A percentile compares a stretch with the other conserved stretches of the same genome.
Evolutionary conservation across 1,139 yeast species (phyloP).

Genomic region (Spathaspora sp.): DNA sequence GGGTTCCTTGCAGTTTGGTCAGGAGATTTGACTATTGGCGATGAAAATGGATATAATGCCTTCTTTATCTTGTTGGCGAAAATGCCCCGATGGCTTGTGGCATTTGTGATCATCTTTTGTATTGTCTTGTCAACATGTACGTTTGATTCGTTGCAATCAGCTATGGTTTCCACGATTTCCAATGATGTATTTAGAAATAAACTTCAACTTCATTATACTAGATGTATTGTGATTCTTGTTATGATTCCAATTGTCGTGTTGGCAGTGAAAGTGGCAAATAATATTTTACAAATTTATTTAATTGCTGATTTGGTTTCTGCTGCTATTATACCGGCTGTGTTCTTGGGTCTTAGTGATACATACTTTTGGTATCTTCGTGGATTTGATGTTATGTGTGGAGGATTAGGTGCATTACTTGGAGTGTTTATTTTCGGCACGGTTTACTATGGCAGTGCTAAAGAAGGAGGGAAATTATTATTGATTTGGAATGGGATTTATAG

Average conservation of each 20-base stretch:
- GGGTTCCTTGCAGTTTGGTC: constrained; percentile 93
- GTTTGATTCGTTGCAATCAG: constrained; percentile 86
- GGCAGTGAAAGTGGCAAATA: constrained; percentile 76
- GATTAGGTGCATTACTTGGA: constrained; percentile 75
- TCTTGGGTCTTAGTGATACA: constrained; percentile 69
- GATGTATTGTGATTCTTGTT: constrained; percentile 69
- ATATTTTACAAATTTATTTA: constrained; percentile 80
- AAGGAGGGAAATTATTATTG: constrained; percentile 74
- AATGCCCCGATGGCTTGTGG: constrained; percentile 88
- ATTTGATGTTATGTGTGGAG: constrained; percentile 79
- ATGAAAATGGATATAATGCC: constrained; percentile 59
- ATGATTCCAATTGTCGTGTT: constrained; percentile 86
- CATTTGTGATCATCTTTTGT: constrained; percentile 74
- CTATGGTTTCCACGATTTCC: constrained; percentile 83
- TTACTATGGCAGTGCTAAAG: constrained; percentile 66
- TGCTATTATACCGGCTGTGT: constrained; percentile 80
- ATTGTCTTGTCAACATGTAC: constrained; percentile 82
- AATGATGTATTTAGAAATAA: constrained; percentile 87
- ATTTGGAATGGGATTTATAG: constrained; percentile 78
- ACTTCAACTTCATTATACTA: constrained; percentile 61
- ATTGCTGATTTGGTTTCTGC: constrained; percentile 90
- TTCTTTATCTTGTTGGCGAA: constrained; percentile 67
- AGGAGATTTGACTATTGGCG: constrained; percentile 63
- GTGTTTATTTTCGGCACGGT: constrained; percentile 84
- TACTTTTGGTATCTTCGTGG: constrained; percentile 72